Percentiles rank a stretch among this genome's conserved stretches.
phyloP scores from a whole-genome alignment of 2,329 filamentous ascomycete genomes.

The Talaromyces rugulosus region DNA sequence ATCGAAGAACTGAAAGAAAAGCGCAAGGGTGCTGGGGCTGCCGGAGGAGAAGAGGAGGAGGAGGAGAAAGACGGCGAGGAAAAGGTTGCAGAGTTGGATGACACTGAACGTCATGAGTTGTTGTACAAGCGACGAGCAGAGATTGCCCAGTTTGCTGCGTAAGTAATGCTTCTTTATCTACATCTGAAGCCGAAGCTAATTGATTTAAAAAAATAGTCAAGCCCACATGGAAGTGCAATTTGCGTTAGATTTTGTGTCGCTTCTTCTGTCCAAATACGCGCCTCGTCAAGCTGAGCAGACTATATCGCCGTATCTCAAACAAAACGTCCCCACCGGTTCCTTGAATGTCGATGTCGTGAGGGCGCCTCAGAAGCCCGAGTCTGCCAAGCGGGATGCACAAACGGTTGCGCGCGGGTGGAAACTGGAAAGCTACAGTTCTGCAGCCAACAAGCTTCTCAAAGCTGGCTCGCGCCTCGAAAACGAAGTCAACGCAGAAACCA shows the following conservation, averaged over 20 bases:
- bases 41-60: constrained; percentile 41
- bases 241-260: constrained; percentile 76
- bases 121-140: constrained; percentile 43
- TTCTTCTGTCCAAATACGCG: constrained; percentile 77
- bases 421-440: constrained; percentile 69
- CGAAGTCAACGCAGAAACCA: constrained; percentile 74
- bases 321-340: constrained; percentile 68
- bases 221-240: constrained; percentile 52
- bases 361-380: constrained; percentile 55
- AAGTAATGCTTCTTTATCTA: constrained; percentile 1
- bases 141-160: constrained; percentile 42
- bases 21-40: constrained; percentile 42
- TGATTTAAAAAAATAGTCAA: constrained; percentile 27
- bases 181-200: background rate
- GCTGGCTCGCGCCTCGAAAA: constrained; percentile 68
- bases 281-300: constrained; percentile 66
- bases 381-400: constrained; percentile 51
- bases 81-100: constrained; percentile 29
- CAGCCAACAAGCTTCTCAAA: constrained; percentile 67
- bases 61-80: constrained; percentile 42
- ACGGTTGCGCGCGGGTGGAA: constrained; percentile 66
- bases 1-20: constrained; percentile 51
- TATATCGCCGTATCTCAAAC: constrained; percentile 66
- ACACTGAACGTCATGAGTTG: constrained; percentile 36
- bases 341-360: constrained; percentile 65